Percentiles rank a stretch among this genome's conserved stretches.
These are phyloP conservation scores for Leccinum imitatum DNA, from an alignment of 768 basidiomycete species.

Conservation along the genomic window DNA sequence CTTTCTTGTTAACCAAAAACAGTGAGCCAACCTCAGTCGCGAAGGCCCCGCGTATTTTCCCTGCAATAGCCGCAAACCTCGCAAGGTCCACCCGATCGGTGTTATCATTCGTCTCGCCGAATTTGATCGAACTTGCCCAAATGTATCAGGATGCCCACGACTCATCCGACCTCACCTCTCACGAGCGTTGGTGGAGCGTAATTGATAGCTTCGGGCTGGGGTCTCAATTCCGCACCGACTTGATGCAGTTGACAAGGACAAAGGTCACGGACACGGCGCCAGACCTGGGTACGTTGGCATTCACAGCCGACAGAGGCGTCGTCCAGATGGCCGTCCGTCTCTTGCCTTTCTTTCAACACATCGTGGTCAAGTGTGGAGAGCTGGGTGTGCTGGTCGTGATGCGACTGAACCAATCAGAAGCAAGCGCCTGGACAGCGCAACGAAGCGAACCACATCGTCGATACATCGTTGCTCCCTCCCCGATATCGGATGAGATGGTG, in stretches of 20 bases:
- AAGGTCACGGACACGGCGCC: constrained; percentile 41
- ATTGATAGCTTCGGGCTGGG: constrained; percentile 68
- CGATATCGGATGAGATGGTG: constrained; percentile 45
- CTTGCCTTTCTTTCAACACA: constrained; percentile 79
- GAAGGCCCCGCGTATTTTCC: constrained; percentile 72
- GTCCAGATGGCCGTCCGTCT: constrained; percentile 80
- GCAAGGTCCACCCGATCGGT: constrained; percentile 39
- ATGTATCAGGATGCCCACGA: constrained; percentile 52
- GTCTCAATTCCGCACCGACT: constrained; percentile 60
- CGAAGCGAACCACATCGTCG: constrained; percentile 47
- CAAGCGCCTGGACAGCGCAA: constrained; percentile 50
- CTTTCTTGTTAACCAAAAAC: constrained; percentile 11
- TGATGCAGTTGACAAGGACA: constrained; percentile 58
- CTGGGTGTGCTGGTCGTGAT: constrained; percentile 65
- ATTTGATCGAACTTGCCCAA: constrained; percentile 71
- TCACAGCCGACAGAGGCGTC: constrained; percentile 67
- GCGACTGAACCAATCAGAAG: constrained; percentile 45
- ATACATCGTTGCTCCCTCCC: constrained; percentile 51
- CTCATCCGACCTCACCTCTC: constrained; percentile 50
- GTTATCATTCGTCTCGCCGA: constrained; percentile 79
- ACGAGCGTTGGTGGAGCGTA: constrained; percentile 61
- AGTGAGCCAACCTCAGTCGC: constrained; percentile 93
- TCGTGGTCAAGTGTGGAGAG: constrained; percentile 84
- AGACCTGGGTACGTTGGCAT: constrained; percentile 49
- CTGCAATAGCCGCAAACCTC: constrained; percentile 49